phyloP scores from a whole-genome alignment of 768 basidiomycete genomes.

The Coprinopsis sp. region DNA sequence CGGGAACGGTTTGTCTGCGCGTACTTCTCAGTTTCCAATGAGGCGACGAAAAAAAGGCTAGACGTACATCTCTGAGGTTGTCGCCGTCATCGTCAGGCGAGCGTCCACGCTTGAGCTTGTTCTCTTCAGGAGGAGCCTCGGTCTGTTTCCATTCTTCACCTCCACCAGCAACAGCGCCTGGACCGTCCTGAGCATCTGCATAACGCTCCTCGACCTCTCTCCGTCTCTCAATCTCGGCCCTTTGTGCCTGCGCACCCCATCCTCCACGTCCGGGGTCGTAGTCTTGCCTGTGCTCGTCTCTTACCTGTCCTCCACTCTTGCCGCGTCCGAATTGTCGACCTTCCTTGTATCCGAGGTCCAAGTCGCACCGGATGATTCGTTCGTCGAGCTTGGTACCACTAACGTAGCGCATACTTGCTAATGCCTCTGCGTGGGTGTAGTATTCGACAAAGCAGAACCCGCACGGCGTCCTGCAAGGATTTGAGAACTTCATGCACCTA shows the following conservation, averaged over 20 bases:
- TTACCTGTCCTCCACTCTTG: slow-evolving; percentile 94
- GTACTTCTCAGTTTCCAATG: slow-evolving; percentile 2
- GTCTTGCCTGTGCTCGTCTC: slow-evolving; percentile 96
- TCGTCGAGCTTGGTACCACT: slow-evolving; percentile 99
- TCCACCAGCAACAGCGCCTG: slow-evolving; percentile 76
- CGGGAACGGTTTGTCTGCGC: slow-evolving; percentile 54
- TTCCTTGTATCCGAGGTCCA: slow-evolving; percentile 95
- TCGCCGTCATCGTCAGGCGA: slow-evolving; percentile 79
- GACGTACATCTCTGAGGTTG: slow-evolving; percentile 48
- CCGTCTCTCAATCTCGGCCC: slow-evolving; percentile 66
- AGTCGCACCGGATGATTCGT: slow-evolving; percentile 94
- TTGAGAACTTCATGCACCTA: slow-evolving; percentile 1
- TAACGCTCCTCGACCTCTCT: slow-evolving; percentile 82
- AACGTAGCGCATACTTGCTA: slow-evolving; percentile 89
- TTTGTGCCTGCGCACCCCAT: slow-evolving; percentile 86
- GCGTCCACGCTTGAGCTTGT: slow-evolving; percentile 60
- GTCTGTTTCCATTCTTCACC: slow-evolving; percentile 83
- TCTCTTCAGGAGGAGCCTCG: slow-evolving; percentile 35
- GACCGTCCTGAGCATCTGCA: slow-evolving; percentile 72
- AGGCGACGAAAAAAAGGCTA: neutral
- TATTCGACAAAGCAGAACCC: slow-evolving; percentile 97
- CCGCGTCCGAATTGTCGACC: slow-evolving; percentile 97
- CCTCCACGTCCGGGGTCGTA: slow-evolving; percentile 96
- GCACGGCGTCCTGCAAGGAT: slow-evolving; percentile 68
- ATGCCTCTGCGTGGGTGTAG: slow-evolving; percentile 90